Percentiles rank a stretch among this genome's conserved stretches.
phyloP scores from a whole-genome alignment of 2,329 filamentous ascomycete species.

The Colletotrichum lentis region DNA sequence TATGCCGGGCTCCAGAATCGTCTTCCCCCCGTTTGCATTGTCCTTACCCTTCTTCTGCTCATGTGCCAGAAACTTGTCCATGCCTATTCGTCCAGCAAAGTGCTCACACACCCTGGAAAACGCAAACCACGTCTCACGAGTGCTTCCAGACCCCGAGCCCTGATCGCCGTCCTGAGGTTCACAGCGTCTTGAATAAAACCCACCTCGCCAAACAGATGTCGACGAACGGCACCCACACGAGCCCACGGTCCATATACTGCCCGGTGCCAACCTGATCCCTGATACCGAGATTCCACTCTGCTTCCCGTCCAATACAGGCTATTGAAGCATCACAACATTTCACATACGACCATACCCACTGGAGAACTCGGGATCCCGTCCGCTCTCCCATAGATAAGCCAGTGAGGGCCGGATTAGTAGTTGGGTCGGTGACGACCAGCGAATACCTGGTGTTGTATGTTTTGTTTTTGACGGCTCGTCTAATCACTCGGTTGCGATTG shows the following conservation, averaged over 20 bases:
- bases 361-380: no score
- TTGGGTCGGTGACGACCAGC: no score
- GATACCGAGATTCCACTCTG: neutral
- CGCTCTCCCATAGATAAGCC: no score
- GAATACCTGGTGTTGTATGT: no score
- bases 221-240: neutral
- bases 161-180: neutral
- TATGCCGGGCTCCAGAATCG: no score
- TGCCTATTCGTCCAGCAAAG: neutral
- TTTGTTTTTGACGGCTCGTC: no score
- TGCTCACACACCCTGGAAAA: neutral
- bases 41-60: neutral
- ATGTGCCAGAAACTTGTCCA: neutral
- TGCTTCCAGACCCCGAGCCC: neutral
- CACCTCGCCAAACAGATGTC: neutral
- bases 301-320: neutral
- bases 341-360: no score
- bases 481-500: no score
- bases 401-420: no score
- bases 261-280: neutral
- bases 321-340: fast-evolving
- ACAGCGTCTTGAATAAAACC: neutral
- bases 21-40: no score
- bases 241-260: neutral
- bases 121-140: neutral